These are phyloP conservation scores for Paecilomyces fulvus DNA, from an alignment of 2,329 filamentous ascomycete genomes.

Conservation along the genomic window DNA sequence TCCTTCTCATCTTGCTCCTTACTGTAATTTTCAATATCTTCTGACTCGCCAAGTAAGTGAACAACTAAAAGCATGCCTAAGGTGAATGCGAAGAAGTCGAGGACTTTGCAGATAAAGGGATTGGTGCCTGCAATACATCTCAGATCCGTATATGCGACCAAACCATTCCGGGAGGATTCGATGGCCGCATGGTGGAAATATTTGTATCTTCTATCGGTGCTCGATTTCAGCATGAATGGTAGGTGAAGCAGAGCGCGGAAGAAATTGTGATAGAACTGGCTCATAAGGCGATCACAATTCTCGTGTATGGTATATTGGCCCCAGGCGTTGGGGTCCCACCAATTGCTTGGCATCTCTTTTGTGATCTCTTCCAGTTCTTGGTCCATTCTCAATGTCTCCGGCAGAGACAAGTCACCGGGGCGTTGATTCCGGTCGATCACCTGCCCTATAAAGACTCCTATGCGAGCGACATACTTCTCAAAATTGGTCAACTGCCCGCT, in stretches of 20 bases:
- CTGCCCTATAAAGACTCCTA: constrained; percentile 28
- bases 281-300: constrained; percentile 22
- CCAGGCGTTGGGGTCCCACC: constrained; percentile 18
- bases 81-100: constrained; percentile 43
- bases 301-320: constrained; percentile 15
- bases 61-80: constrained; percentile 38
- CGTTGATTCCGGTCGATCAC: constrained; percentile 37
- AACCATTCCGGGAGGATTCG: constrained; percentile 34
- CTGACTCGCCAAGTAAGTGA: constrained; percentile 33
- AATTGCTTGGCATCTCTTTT: constrained; percentile 20
- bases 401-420: constrained; percentile 25
- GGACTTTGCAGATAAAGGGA: constrained; percentile 37
- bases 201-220: constrained; percentile 27
- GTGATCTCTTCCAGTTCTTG: constrained; percentile 29
- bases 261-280: constrained; percentile 34
- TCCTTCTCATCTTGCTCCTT: constrained; percentile 27
- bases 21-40: constrained; percentile 11
- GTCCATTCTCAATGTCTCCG: constrained; percentile 33
- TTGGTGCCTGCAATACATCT: constrained; percentile 17
- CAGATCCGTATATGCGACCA: constrained; percentile 30
- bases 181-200: constrained; percentile 32
- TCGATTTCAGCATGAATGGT: constrained; percentile 38
- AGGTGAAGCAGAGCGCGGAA: constrained; percentile 36
- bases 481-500: constrained; percentile 8
- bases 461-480: constrained; percentile 22